Conservation (phyloP, 345 rosid species). For the Xanthoceras sorbifolium region DNA sequence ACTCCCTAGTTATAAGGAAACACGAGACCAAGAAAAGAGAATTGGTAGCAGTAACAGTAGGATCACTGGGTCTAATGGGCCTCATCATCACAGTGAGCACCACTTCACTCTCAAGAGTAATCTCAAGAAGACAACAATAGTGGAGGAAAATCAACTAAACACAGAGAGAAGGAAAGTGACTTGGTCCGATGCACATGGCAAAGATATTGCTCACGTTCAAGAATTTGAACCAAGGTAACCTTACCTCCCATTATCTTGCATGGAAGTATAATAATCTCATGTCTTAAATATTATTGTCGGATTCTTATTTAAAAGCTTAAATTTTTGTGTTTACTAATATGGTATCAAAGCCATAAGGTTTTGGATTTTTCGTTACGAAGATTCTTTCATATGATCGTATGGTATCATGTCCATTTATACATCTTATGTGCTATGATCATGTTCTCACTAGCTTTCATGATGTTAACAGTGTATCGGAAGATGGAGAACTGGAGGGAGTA, state of each 20-base stretch:
- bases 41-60: constrained; percentile 21
- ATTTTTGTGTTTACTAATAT: no score
- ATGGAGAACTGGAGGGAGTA: constrained; percentile 59
- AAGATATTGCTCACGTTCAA: constrained; percentile 72
- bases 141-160: constrained; percentile 27
- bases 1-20: background rate
- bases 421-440: background rate
- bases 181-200: constrained; percentile 82
- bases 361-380: no score
- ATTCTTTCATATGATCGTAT: background rate
- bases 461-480: constrained; percentile 50
- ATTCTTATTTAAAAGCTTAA: no score
- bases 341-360: no score
- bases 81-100: constrained; percentile 42
- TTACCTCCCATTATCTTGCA: background rate
- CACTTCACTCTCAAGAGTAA: constrained; percentile 52
- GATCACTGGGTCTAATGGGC: constrained; percentile 30
- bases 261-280: no score
- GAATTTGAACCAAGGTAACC: constrained; percentile 72
- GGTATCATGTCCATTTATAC: background rate
- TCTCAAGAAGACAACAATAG: constrained; percentile 42
- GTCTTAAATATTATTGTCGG: no score
- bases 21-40: constrained; percentile 20
- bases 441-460: background rate
- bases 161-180: constrained; percentile 62